Base-by-base conservation (phyloP, 352 stramenopile genomes). In the Phytophthora ramorum region DNA sequence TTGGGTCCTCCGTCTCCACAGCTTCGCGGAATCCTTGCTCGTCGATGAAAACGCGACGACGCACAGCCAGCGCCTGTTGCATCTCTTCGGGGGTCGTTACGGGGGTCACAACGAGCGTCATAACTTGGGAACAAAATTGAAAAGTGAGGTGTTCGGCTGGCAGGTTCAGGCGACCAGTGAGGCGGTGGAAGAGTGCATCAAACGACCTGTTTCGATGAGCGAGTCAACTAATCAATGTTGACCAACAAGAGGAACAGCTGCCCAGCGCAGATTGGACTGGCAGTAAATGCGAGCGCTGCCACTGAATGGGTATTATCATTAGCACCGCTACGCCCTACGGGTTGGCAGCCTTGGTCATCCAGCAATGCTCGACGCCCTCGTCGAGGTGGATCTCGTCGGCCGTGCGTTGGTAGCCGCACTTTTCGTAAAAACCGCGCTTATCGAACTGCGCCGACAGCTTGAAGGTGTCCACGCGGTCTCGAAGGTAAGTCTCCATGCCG, bases 41-140 rank as follows among this genome's bases (percentile, higher is more conserved):
- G 30, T 79, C 58, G 47, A 90, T 77, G 55, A 92, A 92, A 14
- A 92, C 81, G 16, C 71, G 47, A 52, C 56, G 76, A 49, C 80
- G 80, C 28, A 91, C 58, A 5, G 54, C 58, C 64, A 78, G 79
- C 50, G 71, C 78, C 17, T 78, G 71, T 16, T 84, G 59, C 48
- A 81, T 65, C 51, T 87, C 68, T 20, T 81, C 68, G 12, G 74
- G 47, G 12, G 74, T 81, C 22, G 65, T 83, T 54, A 76, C 80
- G 17, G 47, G 61, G 30, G 71, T 81, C 63, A 89, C 78, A 30
- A 67, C 30, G 9, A 86, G 60, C 4, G 75, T 56, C 77, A 83
- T 86, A n/a, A 30, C 48, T 53, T 43, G 56, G 7, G 28, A 26
- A 57, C 37, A 14, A n/a, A 50, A 52, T 69, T 58, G 17, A 19